These are phyloP conservation scores for Aureobasidium sp. DNA, from an alignment of 2,329 filamentous ascomycete genomes.

Conservation along the genomic window DNA sequence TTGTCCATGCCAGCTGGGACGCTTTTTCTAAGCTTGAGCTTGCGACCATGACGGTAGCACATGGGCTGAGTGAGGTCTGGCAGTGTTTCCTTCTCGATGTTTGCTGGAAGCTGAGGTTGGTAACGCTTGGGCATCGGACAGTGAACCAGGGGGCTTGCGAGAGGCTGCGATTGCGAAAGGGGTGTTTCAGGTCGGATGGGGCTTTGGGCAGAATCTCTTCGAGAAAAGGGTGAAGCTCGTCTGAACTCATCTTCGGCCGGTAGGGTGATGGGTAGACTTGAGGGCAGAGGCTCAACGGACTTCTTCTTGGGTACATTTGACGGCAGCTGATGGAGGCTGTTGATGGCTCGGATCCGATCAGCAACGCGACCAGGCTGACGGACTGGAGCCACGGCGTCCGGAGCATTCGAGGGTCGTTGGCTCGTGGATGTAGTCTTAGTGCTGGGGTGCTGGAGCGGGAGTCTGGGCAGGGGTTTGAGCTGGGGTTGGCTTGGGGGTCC, in stretches of 20 bases:
- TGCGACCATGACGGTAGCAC: conserved; percentile 28
- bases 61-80: conserved; percentile 3
- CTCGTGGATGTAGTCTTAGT: not conserved
- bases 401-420: not conserved
- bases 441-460: not conserved
- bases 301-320: not conserved
- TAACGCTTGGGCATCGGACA: conserved; percentile 15
- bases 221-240: conserved; percentile 14
- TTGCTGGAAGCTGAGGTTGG: not conserved
- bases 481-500: not conserved
- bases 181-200: not conserved
- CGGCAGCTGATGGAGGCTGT: conserved; percentile 9
- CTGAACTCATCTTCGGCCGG: not conserved
- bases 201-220: conserved; percentile 9
- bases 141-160: conserved; percentile 12
- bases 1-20: conserved; percentile 25
- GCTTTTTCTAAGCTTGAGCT: conserved; percentile 16
- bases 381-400: not conserved
- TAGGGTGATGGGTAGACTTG: not conserved
- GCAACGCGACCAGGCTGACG: conserved; percentile 15
- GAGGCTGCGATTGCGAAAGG: conserved; percentile 5
- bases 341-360: conserved; percentile 17
- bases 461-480: not conserved
- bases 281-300: not conserved
- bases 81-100: not conserved